Base-by-base conservation (phyloP, 2,329 filamentous ascomycete species). In the Scytalidium sp. region DNA sequence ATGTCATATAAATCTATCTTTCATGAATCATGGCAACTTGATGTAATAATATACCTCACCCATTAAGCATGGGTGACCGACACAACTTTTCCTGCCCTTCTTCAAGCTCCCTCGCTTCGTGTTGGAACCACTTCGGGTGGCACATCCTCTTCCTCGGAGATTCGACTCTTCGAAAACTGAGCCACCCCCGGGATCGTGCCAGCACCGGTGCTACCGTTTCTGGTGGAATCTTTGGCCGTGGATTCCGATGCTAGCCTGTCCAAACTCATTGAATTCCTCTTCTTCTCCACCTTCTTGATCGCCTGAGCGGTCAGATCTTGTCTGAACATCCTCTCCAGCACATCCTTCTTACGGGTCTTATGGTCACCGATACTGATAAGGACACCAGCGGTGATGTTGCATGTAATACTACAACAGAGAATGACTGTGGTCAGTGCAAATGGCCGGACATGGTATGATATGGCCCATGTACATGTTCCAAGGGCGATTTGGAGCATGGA, bases 291-390 rank as follows among this genome's bases (percentile, higher is more conserved):
- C 53, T 65, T 57, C 53, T 64, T 56, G 47, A 86, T 84, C 1
- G 83, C 83, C 57, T 83, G 75, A 43, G 77, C 70, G 0, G 90
- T 95, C 46, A 94, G 68, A 54, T 89, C 82, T 65, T 93, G 89
- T 19, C 88, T 74, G 63, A 88, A 83, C 68, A 93, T 80, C 23
- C 85, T 78, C 62, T 91, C 84, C 19, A 91, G 76, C 0, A 95
- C 88, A 22, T 94, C 88, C 76, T 90, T 91, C 75, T 95, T 95
- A 44, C 90, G 76, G 3, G 89, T 90, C 54, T 78, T 80, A 23
- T 84, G 80, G 62, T 92, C 89, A 2, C 90, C 90, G 11, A 89
- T 75, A 58, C 77, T 83, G 64, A 95, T 94, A 20, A 93, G 66
- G 2, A 94, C 70, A 3, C 89, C 90, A 0, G 85, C 89, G 0